Percentiles rank a stretch among this genome's conserved stretches.
Evolutionary conservation across 352 stramenopile genomes (phyloP).

Genomic region (Phytophthora litchii): DNA sequence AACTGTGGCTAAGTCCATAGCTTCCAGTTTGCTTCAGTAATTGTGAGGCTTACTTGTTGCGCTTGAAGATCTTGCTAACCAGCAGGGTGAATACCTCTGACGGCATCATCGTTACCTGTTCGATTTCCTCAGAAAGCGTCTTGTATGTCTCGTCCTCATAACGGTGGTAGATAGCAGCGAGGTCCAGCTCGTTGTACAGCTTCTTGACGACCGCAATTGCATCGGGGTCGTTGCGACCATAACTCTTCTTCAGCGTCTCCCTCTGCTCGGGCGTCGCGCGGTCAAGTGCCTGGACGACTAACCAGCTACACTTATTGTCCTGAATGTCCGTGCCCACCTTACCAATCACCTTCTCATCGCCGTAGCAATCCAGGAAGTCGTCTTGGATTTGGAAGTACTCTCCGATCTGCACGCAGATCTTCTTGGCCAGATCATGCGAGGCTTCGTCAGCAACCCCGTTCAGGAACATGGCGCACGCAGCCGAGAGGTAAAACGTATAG

Average conservation of each 20-base stretch:
- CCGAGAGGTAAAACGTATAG: conserved; percentile 99
- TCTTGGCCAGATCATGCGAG: conserved; percentile 85
- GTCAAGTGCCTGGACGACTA: conserved; percentile 95
- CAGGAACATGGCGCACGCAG: conserved; percentile 91
- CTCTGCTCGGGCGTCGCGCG: conserved; percentile 77
- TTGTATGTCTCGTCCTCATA: conserved; percentile 96
- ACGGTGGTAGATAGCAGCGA: conserved; percentile 86
- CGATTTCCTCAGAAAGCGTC: conserved; percentile 81
- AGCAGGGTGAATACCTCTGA: conserved; percentile 94
- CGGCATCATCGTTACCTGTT: conserved; percentile 85
- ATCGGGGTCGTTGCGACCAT: conserved; percentile 83
- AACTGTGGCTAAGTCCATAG: neutral
- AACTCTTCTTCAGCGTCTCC: conserved; percentile 91
- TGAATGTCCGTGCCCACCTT: conserved; percentile 99
- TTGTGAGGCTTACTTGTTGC: conserved; percentile 87
- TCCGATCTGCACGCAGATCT: conserved; percentile 97
- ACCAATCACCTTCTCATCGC: conserved; percentile 91
- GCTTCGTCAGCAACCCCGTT: conserved; percentile 81
- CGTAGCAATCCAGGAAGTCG: conserved; percentile 99
- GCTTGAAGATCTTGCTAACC: conserved; percentile 97
- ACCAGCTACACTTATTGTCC: conserved; percentile 99
- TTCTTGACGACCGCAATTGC: conserved; percentile 92
- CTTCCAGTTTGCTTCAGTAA: neutral
- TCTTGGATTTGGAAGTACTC: conserved; percentile 99
- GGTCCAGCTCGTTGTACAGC: conserved; percentile 93